These are phyloP conservation scores for Spatholobus suberectus DNA, from an alignment of 306 rosid genomes.

Conservation along the genomic window DNA sequence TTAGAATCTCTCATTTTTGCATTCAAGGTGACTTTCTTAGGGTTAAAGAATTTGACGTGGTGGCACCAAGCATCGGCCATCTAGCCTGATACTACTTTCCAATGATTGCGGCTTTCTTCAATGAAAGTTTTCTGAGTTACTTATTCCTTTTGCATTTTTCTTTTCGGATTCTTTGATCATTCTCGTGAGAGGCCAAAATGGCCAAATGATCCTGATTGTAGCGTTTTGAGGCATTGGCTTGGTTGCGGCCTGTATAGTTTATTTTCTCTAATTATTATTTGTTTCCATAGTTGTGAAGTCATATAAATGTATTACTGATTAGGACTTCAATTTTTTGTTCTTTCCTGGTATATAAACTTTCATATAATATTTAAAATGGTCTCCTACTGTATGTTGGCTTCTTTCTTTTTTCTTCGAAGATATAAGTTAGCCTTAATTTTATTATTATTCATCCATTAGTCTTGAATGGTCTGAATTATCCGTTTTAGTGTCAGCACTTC, in stretches of 20 bases:
- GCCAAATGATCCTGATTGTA: slow-evolving; percentile 13
- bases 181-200: slow-evolving; percentile 30
- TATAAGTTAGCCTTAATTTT: background rate
- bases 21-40: slow-evolving; percentile 36
- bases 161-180: slow-evolving; percentile 36
- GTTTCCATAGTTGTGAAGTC: slow-evolving; percentile 36
- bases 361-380: slow-evolving; percentile 11
- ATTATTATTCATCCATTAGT: background rate
- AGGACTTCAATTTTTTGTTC: slow-evolving; percentile 20
- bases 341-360: slow-evolving; percentile 38
- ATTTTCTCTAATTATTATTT: slow-evolving; percentile 34
- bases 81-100: slow-evolving; percentile 29
- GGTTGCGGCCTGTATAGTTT: slow-evolving; percentile 44
- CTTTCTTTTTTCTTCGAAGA: slow-evolving; percentile 3
- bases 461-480: background rate
- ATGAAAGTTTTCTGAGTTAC: slow-evolving; percentile 31
- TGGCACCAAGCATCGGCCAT: slow-evolving; percentile 40
- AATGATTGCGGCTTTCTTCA: slow-evolving; percentile 43
- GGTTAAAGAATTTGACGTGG: slow-evolving; percentile 35
- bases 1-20: slow-evolving; percentile 36
- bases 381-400: background rate
- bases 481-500: background rate
- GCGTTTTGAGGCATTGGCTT: slow-evolving; percentile 33
- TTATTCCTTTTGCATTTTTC: slow-evolving; percentile 28
- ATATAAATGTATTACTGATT: slow-evolving; percentile 30